Conservation (phyloP, 306 rosid species). For the Lotus japonicus region DNA sequence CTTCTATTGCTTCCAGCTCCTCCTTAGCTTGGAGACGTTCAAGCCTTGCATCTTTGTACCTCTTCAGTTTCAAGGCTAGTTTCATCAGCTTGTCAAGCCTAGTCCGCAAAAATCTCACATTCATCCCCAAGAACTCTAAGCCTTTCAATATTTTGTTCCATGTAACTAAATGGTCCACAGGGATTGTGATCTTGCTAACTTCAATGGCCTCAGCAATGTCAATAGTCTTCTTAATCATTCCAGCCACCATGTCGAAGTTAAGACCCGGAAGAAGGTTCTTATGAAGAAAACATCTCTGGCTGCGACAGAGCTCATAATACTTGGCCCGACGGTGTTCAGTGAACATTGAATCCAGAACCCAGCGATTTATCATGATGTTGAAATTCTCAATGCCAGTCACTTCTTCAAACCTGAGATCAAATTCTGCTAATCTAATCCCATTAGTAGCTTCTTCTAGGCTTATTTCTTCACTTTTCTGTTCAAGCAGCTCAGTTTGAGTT, state of each 20-base stretch:
- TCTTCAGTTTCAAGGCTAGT: conserved; percentile 22
- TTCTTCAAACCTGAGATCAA: conserved; percentile 23
- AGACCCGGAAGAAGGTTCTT: conserved; percentile 44
- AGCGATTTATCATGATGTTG: conserved; percentile 32
- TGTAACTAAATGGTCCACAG: conserved; percentile 15
- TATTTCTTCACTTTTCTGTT: conserved; percentile 20
- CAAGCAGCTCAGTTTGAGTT: conserved; percentile 13
- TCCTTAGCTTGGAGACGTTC: conserved; percentile 19
- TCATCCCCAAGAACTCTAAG: conserved; percentile 51
- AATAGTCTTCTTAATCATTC: conserved; percentile 46
- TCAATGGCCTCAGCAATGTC: conserved; percentile 56
- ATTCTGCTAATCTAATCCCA: not conserved
- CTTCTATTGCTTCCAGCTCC: conserved; percentile 21
- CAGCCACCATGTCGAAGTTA: conserved; percentile 39
- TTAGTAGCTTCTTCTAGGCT: conserved; percentile 5
- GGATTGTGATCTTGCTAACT: conserved; percentile 35
- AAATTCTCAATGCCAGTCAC: conserved; percentile 40
- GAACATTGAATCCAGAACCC: conserved; percentile 41
- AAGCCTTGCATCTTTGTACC: conserved; percentile 17
- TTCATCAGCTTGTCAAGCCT: conserved; percentile 33
- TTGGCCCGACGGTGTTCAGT: conserved; percentile 23
- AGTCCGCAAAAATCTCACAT: conserved; percentile 33
- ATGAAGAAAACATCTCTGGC: conserved; percentile 52
- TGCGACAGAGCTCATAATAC: conserved; percentile 52
- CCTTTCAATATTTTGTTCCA: conserved; percentile 48